A percentile compares a stretch with the other conserved stretches of the same genome.
Evolutionary conservation across 306 rosid species (phyloP).

Genomic region (Casuarina equisetifolia): DNA sequence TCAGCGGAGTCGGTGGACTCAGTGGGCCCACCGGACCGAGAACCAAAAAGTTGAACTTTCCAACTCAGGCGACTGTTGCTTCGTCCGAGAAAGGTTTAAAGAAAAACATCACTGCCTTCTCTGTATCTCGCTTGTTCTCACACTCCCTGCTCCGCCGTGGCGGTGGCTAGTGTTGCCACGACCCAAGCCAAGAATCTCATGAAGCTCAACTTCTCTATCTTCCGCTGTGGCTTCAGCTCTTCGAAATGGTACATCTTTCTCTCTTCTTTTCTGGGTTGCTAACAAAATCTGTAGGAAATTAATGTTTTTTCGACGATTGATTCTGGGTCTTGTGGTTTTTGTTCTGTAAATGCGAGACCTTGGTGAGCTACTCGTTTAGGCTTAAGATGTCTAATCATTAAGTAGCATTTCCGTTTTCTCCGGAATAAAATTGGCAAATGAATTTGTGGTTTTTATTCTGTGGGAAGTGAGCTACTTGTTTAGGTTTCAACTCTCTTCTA

Average conservation of each 20-base stretch:
- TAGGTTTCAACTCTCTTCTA: conserved; percentile 45
- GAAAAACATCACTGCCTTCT: background rate
- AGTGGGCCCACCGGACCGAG: conserved; percentile 14
- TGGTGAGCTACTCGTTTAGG: no score
- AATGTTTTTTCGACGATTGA: background rate
- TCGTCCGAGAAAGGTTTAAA: background rate
- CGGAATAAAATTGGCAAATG: no score
- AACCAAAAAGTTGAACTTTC: background rate
- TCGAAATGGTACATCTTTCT: conserved; percentile 70
- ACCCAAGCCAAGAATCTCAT: conserved; percentile 58
- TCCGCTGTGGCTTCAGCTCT: conserved; percentile 76
- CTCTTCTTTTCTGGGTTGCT: background rate
- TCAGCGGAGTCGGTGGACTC: background rate
- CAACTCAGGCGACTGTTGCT: conserved; percentile 28
- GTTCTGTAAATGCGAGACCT: background rate
- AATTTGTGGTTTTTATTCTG: no score
- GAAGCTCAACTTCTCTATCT: conserved; percentile 60
- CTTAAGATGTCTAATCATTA: no score
- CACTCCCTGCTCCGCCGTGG: conserved; percentile 41
- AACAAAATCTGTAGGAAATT: background rate
- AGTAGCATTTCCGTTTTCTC: no score
- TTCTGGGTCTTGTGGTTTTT: conserved; percentile 2
- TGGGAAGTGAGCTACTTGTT: no score
- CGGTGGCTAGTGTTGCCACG: conserved; percentile 53
- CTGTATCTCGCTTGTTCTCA: background rate